phyloP scores from a whole-genome alignment of 495 filamentous ascomycete genomes.

The Polyplosphaeria fusca region DNA sequence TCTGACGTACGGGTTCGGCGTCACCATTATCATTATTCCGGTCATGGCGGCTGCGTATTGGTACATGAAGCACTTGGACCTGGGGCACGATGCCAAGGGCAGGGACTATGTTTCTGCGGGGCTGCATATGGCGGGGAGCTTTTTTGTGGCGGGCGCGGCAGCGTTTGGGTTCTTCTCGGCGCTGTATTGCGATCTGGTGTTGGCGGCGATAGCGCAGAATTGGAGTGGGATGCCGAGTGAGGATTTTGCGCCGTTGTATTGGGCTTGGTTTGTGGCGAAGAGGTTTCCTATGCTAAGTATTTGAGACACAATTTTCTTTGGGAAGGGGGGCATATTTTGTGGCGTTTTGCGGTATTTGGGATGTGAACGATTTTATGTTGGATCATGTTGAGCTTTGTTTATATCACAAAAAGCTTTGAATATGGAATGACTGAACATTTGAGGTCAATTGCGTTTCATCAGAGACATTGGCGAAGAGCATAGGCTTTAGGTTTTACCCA shows the following conservation, averaged over 20 bases:
- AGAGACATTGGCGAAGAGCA: too few relatives aligned
- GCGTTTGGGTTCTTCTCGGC: constrained; percentile 11
- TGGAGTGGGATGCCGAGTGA: constrained; percentile 16
- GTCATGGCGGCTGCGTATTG: constrained; percentile 1
- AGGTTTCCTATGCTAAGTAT: constrained; percentile 8
- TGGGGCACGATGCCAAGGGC: not conserved
- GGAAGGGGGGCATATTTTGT: too few relatives aligned
- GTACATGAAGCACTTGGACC: constrained; percentile 8
- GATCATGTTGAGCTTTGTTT: too few relatives aligned
- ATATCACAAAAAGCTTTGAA: too few relatives aligned
- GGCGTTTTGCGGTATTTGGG: too few relatives aligned
- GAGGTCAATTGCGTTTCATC: too few relatives aligned
- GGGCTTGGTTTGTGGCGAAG: constrained; percentile 24
- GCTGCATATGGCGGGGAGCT: constrained; percentile 3
- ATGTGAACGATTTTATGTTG: too few relatives aligned
- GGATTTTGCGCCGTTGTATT: constrained; percentile 12
- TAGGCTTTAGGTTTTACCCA: too few relatives aligned
- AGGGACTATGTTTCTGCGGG: not conserved
- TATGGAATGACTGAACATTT: too few relatives aligned
- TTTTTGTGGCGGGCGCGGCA: not conserved
- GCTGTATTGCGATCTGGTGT: constrained; percentile 13
- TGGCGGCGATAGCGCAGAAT: constrained; percentile 11
- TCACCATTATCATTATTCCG: constrained; percentile 3
- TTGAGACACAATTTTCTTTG: too few relatives aligned
- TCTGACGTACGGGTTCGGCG: constrained; percentile 12